Evolutionary conservation across 2,329 filamentous ascomycete species (phyloP).

Genomic region (Talaromyces funiculosus): DNA sequence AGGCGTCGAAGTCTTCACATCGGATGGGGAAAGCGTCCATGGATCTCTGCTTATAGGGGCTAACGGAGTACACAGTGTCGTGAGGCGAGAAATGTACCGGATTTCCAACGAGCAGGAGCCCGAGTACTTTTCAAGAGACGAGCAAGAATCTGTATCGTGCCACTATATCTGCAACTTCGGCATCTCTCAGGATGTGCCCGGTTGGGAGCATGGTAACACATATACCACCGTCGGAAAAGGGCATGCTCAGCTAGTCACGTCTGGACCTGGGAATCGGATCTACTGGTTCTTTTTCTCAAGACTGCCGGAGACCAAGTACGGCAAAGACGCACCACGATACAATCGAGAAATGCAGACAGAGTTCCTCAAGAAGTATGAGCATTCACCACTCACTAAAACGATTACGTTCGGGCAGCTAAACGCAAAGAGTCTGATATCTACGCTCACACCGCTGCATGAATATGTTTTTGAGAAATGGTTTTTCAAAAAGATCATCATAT

Average conservation of each 20-base stretch:
- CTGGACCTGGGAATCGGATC: not conserved
- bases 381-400: not conserved
- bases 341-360: not conserved
- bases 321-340: not conserved
- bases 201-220: not conserved
- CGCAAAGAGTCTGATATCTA: not conserved
- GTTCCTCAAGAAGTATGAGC: not conserved
- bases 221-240: not conserved
- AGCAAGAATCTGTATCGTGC: not conserved
- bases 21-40: constrained; percentile 12
- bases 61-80: constrained; percentile 38
- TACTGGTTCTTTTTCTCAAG: constrained; percentile 1
- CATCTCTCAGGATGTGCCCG: not conserved
- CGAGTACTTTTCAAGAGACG: not conserved
- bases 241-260: not conserved
- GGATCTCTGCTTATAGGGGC: constrained; percentile 37
- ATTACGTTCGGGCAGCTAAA: not conserved
- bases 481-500: not conserved
- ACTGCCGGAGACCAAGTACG: not conserved
- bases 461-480: not conserved
- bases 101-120: constrained; percentile 1
- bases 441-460: not conserved
- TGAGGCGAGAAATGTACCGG: constrained; percentile 27
- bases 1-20: constrained; percentile 1
- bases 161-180: not conserved